Percentiles rank a stretch among this genome's conserved stretches.
phyloP scores from a whole-genome alignment of 2,329 filamentous ascomycete species.

The Beauveria sp. region DNA sequence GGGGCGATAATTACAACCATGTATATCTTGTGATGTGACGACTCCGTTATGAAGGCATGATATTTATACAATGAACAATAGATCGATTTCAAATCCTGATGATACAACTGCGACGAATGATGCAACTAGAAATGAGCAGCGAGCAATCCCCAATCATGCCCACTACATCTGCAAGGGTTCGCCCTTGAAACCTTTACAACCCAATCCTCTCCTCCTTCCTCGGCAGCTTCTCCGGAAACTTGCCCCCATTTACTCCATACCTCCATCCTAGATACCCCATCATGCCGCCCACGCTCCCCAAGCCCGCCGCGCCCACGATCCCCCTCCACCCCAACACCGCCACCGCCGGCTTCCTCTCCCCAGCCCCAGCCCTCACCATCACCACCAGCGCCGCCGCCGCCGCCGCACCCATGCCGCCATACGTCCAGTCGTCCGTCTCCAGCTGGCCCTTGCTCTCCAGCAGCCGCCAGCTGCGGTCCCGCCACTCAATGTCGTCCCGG shows the following conservation, averaged over 20 bases:
- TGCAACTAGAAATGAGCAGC: background rate
- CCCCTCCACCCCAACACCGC: conserved; percentile 30
- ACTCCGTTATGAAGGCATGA: background rate
- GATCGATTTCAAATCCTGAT: no score
- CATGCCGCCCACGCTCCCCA: conserved; percentile 43
- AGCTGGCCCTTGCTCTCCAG: conserved; percentile 50
- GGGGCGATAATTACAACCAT: background rate
- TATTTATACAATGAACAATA: background rate
- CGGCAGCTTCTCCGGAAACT: conserved; percentile 23
- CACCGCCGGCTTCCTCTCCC: conserved; percentile 10
- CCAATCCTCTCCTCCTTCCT: conserved; percentile 15
- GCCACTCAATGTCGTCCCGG: conserved; percentile 53
- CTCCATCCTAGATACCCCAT: conserved; percentile 41
- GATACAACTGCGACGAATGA: background rate
- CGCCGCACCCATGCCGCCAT: conserved; percentile 32
- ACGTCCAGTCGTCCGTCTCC: conserved; percentile 48
- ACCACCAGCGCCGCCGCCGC: conserved; percentile 25
- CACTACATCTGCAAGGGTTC: background rate
- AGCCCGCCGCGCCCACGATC: conserved; percentile 34
- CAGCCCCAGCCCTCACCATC: conserved; percentile 17
- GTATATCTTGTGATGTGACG: background rate
- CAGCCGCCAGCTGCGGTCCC: conserved; percentile 55
- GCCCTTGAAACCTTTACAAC: background rate
- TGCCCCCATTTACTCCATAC: conserved; percentile 39
- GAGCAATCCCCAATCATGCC: background rate